These are phyloP conservation scores for Vitis riparia DNA, from an alignment of 164 flowering plant genomes.

Conservation along the genomic window DNA sequence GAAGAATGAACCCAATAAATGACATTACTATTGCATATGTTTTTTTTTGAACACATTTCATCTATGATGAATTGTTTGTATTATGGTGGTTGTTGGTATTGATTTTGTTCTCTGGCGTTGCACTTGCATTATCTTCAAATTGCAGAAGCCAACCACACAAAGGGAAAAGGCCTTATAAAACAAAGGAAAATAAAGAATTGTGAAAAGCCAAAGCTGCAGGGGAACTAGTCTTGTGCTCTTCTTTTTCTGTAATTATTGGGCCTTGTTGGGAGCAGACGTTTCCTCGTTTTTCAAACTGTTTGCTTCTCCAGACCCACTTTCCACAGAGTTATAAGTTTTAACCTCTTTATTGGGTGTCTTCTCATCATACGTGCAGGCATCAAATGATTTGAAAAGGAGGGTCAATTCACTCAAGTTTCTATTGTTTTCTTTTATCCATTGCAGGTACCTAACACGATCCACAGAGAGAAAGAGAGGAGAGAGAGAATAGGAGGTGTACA, in stretches of 20 bases:
- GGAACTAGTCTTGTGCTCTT: neutral
- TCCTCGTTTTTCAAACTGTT: constrained; percentile 11
- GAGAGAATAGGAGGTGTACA: neutral
- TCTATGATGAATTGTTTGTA: too few relatives aligned
- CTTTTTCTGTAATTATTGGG: constrained; percentile 6
- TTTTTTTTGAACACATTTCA: too few relatives aligned
- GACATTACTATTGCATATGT: too few relatives aligned
- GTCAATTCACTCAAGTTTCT: constrained; percentile 4
- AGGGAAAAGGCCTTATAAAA: neutral
- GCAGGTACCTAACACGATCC: constrained; percentile 5
- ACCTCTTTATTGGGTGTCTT: neutral
- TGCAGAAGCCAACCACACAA: constrained; percentile 1
- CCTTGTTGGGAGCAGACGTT: constrained; percentile 7
- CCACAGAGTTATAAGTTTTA: neutral
- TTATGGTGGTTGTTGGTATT: too few relatives aligned
- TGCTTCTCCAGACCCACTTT: constrained; percentile 8
- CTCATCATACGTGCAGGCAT: constrained; percentile 17
- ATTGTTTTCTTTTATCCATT: neutral
- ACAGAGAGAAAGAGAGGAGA: neutral
- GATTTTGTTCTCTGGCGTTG: too few relatives aligned
- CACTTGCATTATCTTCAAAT: too few relatives aligned
- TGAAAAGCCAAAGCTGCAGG: neutral
- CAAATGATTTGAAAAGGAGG: constrained; percentile 17
- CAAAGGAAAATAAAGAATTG: neutral
- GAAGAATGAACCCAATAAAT: too few relatives aligned